These are phyloP conservation scores for Rhododendron griersonianum DNA, from an alignment of 148 eudicot genomes.

Conservation along the genomic window DNA sequence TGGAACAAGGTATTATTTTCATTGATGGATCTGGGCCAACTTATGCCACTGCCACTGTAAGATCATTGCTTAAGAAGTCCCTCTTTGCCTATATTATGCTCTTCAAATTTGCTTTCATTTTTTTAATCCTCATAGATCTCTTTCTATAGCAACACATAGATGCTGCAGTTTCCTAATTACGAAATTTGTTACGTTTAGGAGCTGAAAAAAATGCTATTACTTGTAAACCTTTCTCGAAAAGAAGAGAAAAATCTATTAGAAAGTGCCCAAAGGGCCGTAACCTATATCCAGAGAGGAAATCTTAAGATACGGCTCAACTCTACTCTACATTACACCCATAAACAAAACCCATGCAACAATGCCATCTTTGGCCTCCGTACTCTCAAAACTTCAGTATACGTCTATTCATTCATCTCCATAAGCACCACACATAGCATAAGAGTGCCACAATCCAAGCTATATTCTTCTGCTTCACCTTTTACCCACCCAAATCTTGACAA, in stretches of 20 bases:
- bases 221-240: not conserved
- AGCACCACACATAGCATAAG: not conserved
- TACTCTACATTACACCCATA: not conserved
- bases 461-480: not conserved
- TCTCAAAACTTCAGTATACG: not conserved
- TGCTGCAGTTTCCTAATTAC: not conserved
- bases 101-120: not conserved
- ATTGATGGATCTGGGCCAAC: conserved; percentile 96
- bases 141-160: not conserved
- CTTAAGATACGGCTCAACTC: not conserved
- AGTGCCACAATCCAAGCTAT: not conserved
- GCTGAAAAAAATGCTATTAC: not conserved
- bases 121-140: not conserved
- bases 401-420: not conserved
- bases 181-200: not conserved
- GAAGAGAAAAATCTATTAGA: not conserved
- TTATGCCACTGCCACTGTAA: conserved; percentile 93
- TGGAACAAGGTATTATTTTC: conserved; percentile 65
- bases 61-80: conserved; percentile 24
- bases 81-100: conserved; percentile 3
- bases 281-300: not conserved
- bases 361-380: not conserved
- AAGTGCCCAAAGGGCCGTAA: not conserved
- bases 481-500: not conserved
- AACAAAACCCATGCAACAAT: not conserved